Evolutionary conservation across 1,284 basidiomycete species (phyloP).

Genomic region (Quambalaria eucalypti): DNA sequence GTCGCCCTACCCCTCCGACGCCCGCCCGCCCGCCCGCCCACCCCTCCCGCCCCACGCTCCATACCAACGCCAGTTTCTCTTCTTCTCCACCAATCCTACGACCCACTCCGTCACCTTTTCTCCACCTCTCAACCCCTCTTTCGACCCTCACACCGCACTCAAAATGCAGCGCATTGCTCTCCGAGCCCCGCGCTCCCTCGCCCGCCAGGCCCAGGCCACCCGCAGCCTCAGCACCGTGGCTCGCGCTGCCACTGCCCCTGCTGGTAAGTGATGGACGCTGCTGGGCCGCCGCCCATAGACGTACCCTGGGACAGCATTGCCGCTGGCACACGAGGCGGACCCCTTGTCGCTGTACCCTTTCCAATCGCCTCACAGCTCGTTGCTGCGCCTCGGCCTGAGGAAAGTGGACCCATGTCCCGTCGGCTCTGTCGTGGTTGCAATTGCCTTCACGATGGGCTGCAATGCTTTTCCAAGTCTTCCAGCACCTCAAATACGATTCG

Average conservation of each 20-base stretch:
- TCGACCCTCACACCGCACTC: not conserved
- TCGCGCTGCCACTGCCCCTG: not conserved
- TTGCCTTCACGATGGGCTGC: no score
- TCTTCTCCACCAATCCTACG: not conserved
- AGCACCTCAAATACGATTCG: no score
- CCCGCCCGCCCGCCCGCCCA: slow-evolving; percentile 1
- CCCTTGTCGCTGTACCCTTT: no score
- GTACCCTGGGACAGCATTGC: no score
- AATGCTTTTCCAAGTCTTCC: no score
- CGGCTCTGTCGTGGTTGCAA: no score
- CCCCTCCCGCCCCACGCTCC: not conserved
- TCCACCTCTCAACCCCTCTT: not conserved
- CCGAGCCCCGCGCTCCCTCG: slow-evolving; percentile 1
- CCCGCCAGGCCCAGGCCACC: not conserved
- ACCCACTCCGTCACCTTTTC: not conserved
- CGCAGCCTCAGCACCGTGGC: not conserved
- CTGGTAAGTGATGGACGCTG: not conserved
- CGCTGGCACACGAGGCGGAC: no score
- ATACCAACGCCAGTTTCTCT: not conserved
- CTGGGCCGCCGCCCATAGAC: no score
- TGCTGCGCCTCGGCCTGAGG: no score
- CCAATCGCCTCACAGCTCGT: no score
- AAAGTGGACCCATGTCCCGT: no score
- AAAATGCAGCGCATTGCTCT: slow-evolving; percentile 1
- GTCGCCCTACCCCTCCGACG: no score